Evolutionary conservation across 495 filamentous ascomycete species (phyloP).

Genomic region (Aspergillus bertholletiae): DNA sequence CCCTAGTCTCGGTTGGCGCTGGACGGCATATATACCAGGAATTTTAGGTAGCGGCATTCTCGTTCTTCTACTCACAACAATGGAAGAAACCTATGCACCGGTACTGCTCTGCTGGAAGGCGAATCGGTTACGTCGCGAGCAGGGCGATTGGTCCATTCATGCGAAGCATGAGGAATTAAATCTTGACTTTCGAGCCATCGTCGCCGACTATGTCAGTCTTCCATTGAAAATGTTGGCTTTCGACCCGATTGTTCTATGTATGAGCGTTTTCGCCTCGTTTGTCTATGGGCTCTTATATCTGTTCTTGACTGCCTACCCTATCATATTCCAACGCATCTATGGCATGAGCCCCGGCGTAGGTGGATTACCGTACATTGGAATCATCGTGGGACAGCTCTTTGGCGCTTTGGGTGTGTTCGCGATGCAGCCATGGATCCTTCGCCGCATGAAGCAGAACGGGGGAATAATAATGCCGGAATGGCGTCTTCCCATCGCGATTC

Average conservation of each 20-base stretch:
- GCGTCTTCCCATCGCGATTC: slow-evolving; percentile 75
- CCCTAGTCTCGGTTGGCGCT: slow-evolving; percentile 74
- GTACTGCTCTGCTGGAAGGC: slow-evolving; percentile 76
- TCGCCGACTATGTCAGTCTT: slow-evolving; percentile 80
- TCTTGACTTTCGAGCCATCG: slow-evolving; percentile 71
- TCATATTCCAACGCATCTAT: slow-evolving; percentile 74
- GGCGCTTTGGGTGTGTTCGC: slow-evolving; percentile 63
- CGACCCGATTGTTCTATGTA: slow-evolving; percentile 73
- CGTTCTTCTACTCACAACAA: slow-evolving; percentile 63
- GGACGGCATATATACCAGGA: slow-evolving; percentile 71
- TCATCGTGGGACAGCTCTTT: slow-evolving; percentile 68
- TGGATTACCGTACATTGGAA: slow-evolving; percentile 78
- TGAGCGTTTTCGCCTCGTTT: slow-evolving; percentile 80
- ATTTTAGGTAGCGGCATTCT: slow-evolving; percentile 80
- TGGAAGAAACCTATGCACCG: slow-evolving; percentile 82
- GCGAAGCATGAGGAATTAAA: slow-evolving; percentile 93
- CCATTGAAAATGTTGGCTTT: slow-evolving; percentile 74
- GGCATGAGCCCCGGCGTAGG: slow-evolving; percentile 62
- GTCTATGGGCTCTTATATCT: slow-evolving; percentile 80
- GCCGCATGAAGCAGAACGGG: slow-evolving; percentile 70
- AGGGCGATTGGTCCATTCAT: slow-evolving; percentile 91
- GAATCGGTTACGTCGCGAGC: slow-evolving; percentile 70
- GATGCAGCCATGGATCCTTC: slow-evolving; percentile 59
- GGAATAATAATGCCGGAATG: slow-evolving; percentile 77
- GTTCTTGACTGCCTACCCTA: slow-evolving; percentile 76